phyloP scores from a whole-genome alignment of 2,329 filamentous ascomycete species.

The Cladosporium sp. region DNA sequence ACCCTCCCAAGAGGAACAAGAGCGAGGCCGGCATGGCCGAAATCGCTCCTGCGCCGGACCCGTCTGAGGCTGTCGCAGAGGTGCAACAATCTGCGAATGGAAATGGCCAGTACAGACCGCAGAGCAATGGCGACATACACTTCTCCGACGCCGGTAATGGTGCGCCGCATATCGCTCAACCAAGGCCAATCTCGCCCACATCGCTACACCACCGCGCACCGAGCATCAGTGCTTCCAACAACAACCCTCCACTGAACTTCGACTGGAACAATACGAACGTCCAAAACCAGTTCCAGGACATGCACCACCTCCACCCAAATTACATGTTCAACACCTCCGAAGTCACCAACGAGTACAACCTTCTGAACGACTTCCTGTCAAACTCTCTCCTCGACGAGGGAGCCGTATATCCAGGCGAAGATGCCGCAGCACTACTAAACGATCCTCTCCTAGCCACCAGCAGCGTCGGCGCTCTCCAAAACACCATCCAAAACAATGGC shows the following conservation, averaged over 20 bases:
- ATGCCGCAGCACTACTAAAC: constrained; percentile 51
- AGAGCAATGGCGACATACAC: constrained; percentile 15
- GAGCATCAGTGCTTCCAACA: constrained; percentile 23
- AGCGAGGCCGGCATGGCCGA: constrained; percentile 36
- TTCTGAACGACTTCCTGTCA: constrained; percentile 94
- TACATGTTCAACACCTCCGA: constrained; percentile 95
- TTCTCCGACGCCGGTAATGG: constrained; percentile 12
- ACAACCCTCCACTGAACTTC: constrained; percentile 49
- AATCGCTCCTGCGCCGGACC: constrained; percentile 27
- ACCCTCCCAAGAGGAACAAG: constrained; percentile 78
- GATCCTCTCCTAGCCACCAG: constrained; percentile 50
- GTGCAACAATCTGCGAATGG: constrained; percentile 9
- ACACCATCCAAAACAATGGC: constrained; percentile 11
- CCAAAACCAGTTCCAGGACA: constrained; percentile 84
- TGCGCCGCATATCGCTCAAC: constrained; percentile 63
- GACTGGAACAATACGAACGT: constrained; percentile 72
- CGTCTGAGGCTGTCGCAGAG: not conserved
- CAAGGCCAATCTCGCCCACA: constrained; percentile 62
- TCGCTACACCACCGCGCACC: constrained; percentile 55
- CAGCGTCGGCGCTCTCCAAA: constrained; percentile 39
- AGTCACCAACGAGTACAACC: constrained; percentile 92
- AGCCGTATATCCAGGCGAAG: constrained; percentile 37
- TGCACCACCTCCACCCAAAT: constrained; percentile 87
- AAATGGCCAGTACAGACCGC: constrained; percentile 8
- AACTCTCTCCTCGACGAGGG: constrained; percentile 78